Evolutionary conservation across 164 flowering plant genomes (phyloP).

Genomic region (Piper longum): DNA sequence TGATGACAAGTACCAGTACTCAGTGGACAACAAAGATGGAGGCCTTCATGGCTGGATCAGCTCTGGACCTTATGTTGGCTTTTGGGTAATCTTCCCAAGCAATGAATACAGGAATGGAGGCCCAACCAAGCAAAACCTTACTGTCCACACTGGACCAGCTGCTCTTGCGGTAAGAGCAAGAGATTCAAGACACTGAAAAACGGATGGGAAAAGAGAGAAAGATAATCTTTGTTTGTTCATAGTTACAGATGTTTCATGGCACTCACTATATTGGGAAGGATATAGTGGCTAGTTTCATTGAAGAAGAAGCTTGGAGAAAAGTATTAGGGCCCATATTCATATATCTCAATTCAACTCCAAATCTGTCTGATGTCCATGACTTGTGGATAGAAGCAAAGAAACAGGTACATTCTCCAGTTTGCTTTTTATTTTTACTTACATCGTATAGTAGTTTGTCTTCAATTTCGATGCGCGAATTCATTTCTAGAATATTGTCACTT

Average conservation of each 20-base stretch:
- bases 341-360: conserved; percentile 31
- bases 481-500: background rate
- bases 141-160: conserved; percentile 34
- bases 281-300: conserved; percentile 22
- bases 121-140: conserved; percentile 44
- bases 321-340: conserved; percentile 42
- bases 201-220: background rate
- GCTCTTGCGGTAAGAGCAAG: conserved; percentile 27
- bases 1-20: conserved; percentile 52
- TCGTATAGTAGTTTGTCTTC: background rate
- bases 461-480: background rate
- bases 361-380: conserved; percentile 18
- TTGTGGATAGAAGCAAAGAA: conserved; percentile 44
- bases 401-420: conserved; percentile 22
- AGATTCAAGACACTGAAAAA: background rate
- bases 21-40: conserved; percentile 45
- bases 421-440: background rate
- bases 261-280: conserved; percentile 41
- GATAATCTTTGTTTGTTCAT: background rate
- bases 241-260: conserved; percentile 35
- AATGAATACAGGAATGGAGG: conserved; percentile 41
- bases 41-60: conserved; percentile 53
- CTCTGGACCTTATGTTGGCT: conserved; percentile 30
- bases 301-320: conserved; percentile 46
- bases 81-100: conserved; percentile 46